A percentile compares a stretch with the other conserved stretches of the same genome.
Evolutionary conservation across 257 asterid genomes (phyloP).

Genomic region (Thymus mandschuricus): DNA sequence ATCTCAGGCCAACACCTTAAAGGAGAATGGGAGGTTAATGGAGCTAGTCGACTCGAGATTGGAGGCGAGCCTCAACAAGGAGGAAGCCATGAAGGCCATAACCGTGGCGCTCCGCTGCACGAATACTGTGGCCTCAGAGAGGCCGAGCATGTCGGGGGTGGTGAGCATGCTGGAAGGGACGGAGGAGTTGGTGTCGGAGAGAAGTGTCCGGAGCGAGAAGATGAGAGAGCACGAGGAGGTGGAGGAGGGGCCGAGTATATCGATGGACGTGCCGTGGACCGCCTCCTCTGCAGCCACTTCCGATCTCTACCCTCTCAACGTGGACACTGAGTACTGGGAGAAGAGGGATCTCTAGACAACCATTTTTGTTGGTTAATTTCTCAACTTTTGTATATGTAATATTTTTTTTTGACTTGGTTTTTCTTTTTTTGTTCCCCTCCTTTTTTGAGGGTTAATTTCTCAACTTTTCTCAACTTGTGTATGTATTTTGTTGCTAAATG

Average conservation of each 20-base stretch:
- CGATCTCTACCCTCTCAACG: slow-evolving; percentile 50
- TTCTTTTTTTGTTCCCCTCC: no score
- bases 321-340: slow-evolving; percentile 49
- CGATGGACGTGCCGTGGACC: slow-evolving; percentile 52
- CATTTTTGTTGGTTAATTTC: neutral
- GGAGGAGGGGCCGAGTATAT: slow-evolving; percentile 28
- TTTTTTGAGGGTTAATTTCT: neutral
- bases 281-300: slow-evolving; percentile 42
- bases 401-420: neutral
- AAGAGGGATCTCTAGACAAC: slow-evolving; percentile 26
- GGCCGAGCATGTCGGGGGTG: slow-evolving; percentile 66
- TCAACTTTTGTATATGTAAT: neutral
- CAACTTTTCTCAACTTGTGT: no score
- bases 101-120: slow-evolving; percentile 59
- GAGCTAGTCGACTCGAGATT: slow-evolving; percentile 60
- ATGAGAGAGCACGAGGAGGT: neutral
- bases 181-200: slow-evolving; percentile 26
- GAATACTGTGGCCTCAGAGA: slow-evolving; percentile 38
- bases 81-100: slow-evolving; percentile 42
- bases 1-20: slow-evolving; percentile 55
- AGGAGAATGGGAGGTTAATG: slow-evolving; percentile 43
- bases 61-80: slow-evolving; percentile 41
- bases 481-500: no score
- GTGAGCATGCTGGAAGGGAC: slow-evolving; percentile 59
- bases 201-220: neutral